Evolutionary conservation across 2,329 filamentous ascomycete species (phyloP), one percentile per base, ranked within the genome.

Genomic region (Monilinia fructicola): DNA sequence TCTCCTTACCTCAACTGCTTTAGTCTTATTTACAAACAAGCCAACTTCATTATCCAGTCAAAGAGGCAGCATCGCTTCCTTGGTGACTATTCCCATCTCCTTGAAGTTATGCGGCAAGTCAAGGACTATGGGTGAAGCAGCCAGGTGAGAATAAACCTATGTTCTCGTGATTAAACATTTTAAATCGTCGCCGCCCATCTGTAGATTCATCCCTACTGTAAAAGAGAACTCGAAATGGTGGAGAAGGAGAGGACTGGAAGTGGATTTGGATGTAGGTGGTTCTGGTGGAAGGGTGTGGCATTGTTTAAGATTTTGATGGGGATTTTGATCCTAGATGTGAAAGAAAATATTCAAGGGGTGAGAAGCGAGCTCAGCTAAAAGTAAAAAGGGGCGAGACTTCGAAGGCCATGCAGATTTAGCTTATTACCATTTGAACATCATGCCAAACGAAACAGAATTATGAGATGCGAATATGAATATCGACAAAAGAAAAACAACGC

Each of bases 61-160:
- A 12, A 50, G 23, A 21, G 54, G 42, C 11, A 28, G 35, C 12
- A 38, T 38, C 14, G 50, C 62, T 26, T 59, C 53, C 35, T 50
- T 50, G 3, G 26, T 26, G 16, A 64, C 53, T n/a, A 58, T 28
- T 26, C 28, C 42, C 38, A 59, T 46, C n/a, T 58, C 42, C 53
- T 23, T 50, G 53, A 65, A 58, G 42, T 48, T 21, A 31, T 7
- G 40, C 31, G 58, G 28, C 21, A 18, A 55, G 35, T 14, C 59
- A 44, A 28, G 48, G 28, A 62, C n/a, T 23, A 21, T 48, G 28
- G 42, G 26, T 60, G 42, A 50, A 28, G n/a, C 23, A 4, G 56
- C 23, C 56, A 48, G 56, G 42, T 35, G 56, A 59, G 42, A 48
- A 48, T 35, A 58, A 21, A 28, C 42, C 21, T 50, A 28, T 48